Conservation (phyloP, 78 protist species). For the Dictyostelium purpureum region DNA sequence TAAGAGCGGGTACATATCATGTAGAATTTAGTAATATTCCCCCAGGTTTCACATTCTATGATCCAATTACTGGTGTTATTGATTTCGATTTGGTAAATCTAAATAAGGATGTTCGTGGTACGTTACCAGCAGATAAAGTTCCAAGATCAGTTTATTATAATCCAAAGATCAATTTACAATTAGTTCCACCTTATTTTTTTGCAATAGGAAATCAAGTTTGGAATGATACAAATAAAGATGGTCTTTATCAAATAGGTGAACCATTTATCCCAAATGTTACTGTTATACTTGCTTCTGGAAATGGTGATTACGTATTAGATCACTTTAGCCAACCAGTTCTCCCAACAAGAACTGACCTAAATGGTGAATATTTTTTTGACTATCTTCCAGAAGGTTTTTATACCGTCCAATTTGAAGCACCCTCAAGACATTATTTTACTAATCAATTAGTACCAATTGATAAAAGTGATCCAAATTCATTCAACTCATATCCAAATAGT, state of each 20-base stretch:
- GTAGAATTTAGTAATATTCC: conserved; percentile 11
- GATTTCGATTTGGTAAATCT: not conserved
- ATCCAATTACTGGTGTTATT: not conserved
- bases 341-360: not conserved
- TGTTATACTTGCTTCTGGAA: not conserved
- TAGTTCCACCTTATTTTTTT: not conserved
- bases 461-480: not conserved
- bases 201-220: conserved; percentile 19
- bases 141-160: conserved; percentile 4
- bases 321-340: not conserved
- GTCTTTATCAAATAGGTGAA: not conserved
- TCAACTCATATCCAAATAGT: not conserved
- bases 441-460: not conserved
- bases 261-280: not conserved
- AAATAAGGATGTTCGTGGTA: not conserved
- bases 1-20: conserved; percentile 15
- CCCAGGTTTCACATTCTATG: not conserved
- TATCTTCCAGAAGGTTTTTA: conserved; percentile 20
- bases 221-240: conserved; percentile 26
- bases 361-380: conserved; percentile 32
- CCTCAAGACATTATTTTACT: not conserved
- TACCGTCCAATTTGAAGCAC: not conserved
- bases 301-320: not conserved
- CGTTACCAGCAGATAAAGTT: not conserved
- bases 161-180: conserved; percentile 26